phyloP scores from a whole-genome alignment of 2,329 filamentous ascomycete genomes.

The Akanthomyces lecanii region DNA sequence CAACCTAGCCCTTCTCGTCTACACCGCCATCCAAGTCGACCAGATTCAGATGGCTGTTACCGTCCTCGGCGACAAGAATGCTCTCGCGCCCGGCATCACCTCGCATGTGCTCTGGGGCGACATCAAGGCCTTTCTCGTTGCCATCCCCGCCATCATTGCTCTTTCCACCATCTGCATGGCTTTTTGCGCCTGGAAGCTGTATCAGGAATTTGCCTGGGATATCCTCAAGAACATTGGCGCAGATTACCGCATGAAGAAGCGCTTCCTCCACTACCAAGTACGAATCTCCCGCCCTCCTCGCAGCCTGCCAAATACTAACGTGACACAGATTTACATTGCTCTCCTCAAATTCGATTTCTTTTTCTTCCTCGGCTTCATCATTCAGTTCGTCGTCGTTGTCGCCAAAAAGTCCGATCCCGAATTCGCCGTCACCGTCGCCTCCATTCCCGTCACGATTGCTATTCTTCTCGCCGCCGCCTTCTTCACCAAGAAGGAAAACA shows the following conservation, averaged over 20 bases:
- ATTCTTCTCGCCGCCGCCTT: constrained; percentile 82
- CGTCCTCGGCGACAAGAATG: constrained; percentile 42
- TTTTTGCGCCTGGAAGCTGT: constrained; percentile 87
- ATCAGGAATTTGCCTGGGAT: constrained; percentile 98
- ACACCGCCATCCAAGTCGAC: constrained; percentile 87
- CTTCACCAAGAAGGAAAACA: constrained; percentile 80
- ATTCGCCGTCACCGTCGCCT: constrained; percentile 80
- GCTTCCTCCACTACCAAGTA: constrained; percentile 95
- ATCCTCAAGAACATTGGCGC: constrained; percentile 99
- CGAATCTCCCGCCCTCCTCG: constrained; percentile 21
- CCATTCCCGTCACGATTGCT: constrained; percentile 84
- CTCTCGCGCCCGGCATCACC: constrained; percentile 38
- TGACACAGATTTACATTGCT: constrained; percentile 82
- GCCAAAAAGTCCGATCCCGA: constrained; percentile 65
- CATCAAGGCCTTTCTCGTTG: constrained; percentile 72
- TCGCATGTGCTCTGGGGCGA: constrained; percentile 58
- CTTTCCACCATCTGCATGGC: constrained; percentile 68
- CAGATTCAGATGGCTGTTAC: constrained; percentile 75
- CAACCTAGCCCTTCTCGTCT: constrained; percentile 87
- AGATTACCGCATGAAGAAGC: constrained; percentile 92
- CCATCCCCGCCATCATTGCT: constrained; percentile 80
- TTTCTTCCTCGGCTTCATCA: constrained; percentile 98
- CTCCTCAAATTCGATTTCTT: constrained; percentile 99
- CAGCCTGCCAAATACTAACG: constrained; percentile 20
- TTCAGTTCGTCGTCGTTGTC: constrained; percentile 95